These are phyloP conservation scores for Backusella luteola DNA, from an alignment of 192 early-diverging fungal genomes.

Conservation along the genomic window DNA sequence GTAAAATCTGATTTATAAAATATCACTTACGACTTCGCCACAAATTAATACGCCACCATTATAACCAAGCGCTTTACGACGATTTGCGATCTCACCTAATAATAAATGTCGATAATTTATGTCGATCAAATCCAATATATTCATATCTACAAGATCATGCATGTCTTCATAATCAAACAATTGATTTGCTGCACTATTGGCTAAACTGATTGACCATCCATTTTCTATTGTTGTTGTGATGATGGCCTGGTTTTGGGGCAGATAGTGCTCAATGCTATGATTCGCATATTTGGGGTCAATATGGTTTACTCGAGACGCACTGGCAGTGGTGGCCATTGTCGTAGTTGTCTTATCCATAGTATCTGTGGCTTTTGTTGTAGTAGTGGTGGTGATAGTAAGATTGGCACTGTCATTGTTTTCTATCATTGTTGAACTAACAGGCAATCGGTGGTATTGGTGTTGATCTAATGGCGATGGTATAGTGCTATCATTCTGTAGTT, in stretches of 20 bases:
- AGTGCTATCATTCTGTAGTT: background rate
- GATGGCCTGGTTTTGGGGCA: constrained; percentile 58
- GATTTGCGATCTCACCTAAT: background rate
- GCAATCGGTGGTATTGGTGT: background rate
- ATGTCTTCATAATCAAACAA: background rate
- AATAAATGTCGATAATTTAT: background rate
- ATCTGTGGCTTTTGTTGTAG: background rate
- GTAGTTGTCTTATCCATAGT: background rate
- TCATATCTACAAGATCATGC: constrained; percentile 1
- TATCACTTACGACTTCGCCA: constrained; percentile 32
- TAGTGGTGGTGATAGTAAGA: background rate
- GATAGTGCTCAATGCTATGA: constrained; percentile 19
- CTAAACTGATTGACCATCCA: constrained; percentile 45
- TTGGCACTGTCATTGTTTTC: background rate
- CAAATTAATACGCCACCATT: constrained; percentile 23
- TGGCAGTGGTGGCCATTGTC: background rate
- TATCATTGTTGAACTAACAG: background rate
- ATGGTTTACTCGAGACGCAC: background rate
- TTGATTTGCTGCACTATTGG: constrained; percentile 49
- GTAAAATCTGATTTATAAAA: background rate
- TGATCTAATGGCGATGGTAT: background rate
- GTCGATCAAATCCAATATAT: constrained; percentile 24
- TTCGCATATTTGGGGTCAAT: background rate
- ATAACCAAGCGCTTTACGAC: background rate
- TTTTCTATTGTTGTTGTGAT: constrained; percentile 47